A percentile compares a stretch with the other conserved stretches of the same genome.
phyloP scores from a whole-genome alignment of 345 rosid species.

The Gossypium longicalyx region DNA sequence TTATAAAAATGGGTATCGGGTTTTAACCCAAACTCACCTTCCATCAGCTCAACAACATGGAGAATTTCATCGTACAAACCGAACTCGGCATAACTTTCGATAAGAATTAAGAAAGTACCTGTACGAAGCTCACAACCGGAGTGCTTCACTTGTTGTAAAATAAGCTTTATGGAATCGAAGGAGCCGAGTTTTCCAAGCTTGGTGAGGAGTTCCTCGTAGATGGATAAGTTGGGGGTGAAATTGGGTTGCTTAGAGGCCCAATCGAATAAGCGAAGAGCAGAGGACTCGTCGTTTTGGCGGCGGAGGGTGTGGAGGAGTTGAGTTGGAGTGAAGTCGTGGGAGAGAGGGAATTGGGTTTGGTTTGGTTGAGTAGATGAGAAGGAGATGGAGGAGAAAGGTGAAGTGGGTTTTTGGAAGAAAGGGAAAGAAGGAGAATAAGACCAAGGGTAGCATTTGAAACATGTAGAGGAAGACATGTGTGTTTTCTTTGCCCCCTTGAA shows the following conservation, averaged over 20 bases:
- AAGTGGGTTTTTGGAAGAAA: constrained; percentile 29
- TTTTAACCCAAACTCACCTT: constrained; percentile 44
- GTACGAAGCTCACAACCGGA: constrained; percentile 40
- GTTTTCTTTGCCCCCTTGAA: not conserved
- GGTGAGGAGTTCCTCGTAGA: constrained; percentile 63
- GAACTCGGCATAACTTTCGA: constrained; percentile 56
- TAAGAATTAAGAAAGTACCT: constrained; percentile 48
- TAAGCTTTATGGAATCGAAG: constrained; percentile 52
- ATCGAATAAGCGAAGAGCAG: constrained; percentile 57
- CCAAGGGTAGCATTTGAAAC: constrained; percentile 54
- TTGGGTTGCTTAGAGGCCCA: constrained; percentile 77
- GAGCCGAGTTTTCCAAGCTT: constrained; percentile 68
- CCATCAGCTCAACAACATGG: constrained; percentile 48
- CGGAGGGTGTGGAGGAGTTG: constrained; percentile 80
- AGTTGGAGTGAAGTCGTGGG: constrained; percentile 53
- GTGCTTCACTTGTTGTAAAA: constrained; percentile 49
- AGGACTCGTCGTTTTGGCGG: constrained; percentile 57
- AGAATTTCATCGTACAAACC: constrained; percentile 57
- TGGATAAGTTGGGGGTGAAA: constrained; percentile 45
- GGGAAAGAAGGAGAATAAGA: constrained; percentile 30
- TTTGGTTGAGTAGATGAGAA: constrained; percentile 31
- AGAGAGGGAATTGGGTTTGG: constrained; percentile 31
- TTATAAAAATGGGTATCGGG: constrained; percentile 65
- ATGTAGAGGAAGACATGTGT: constrained; percentile 49
- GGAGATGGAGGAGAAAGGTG: constrained; percentile 28